Evolutionary conservation across 2,329 filamentous ascomycete species (phyloP), one percentile per base, ranked within the genome.

Genomic region (Ceratocystis eucalypticola): DNA sequence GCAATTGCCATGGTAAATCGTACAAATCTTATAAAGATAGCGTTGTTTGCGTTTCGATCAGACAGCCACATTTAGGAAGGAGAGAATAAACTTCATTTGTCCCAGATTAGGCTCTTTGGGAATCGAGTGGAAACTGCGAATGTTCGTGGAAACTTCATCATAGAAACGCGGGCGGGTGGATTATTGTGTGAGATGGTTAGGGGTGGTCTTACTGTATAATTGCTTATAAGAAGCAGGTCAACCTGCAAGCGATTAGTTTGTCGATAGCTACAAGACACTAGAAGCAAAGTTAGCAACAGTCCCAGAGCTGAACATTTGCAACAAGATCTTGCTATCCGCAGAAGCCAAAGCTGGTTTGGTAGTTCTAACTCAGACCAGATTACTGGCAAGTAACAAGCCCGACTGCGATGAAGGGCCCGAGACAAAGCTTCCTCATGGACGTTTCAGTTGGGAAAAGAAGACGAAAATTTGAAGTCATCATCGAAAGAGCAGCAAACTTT

Each of bases 71-170:
- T 67, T 67, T 59, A 44, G 53, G 44, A 88, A 88, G 84, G 85
- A 88, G 88, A 85, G 74, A 74, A 78, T 75, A 66, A 75, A 85
- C 81, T 81, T 88, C 86, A 88, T 86, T 74, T 86, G 79, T 81
- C 82, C 81, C 82, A 77, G 76, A 78, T 79, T 81, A 84, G 84
- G 84, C 85, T 87, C 84, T 75, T 75, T 77, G 81, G 81, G 82
- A 82, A 85, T 88, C 85, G 80, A 88, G 88, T 89, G 87, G 85
- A 91, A 91, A 91, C 88, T 91, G 88, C 88, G 87, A 91, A 90
- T 89, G 80, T 83, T 79, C 80, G 76, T 83, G 85, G 80, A 82
- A 82, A 76, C 86, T 88, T 88, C 85, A 88, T 89, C 86, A 88
- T 85, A 67, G 68, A 69, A 67, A 70, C 65, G 65, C 62, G 61